Conservation (phyloP, 371 early-diverging fungal species). For the Conidiobolus incongruus region DNA sequence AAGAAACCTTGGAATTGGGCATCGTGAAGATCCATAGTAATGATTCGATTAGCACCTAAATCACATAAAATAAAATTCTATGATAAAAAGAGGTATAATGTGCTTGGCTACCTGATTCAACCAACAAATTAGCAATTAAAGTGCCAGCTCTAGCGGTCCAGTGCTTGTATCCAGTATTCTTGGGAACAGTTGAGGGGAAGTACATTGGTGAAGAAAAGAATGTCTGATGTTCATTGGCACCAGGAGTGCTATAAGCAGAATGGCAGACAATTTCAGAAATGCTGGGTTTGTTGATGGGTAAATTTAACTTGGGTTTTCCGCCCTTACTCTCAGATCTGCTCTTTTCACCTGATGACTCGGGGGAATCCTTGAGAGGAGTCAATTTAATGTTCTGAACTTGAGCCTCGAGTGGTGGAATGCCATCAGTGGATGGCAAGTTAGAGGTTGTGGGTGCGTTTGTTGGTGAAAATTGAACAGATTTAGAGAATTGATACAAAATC, state of each 20-base stretch:
- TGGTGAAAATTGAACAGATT: too few relatives aligned
- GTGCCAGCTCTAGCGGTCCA: slow-evolving; percentile 83
- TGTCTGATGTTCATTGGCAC: not conserved
- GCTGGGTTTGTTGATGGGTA: not conserved
- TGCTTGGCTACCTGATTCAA: slow-evolving; percentile 36
- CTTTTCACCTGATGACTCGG: not conserved
- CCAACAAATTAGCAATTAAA: slow-evolving; percentile 67
- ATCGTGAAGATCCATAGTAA: slow-evolving; percentile 92
- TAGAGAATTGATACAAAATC: too few relatives aligned
- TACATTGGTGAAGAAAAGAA: too few relatives aligned
- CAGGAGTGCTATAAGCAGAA: not conserved
- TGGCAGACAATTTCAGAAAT: not conserved
- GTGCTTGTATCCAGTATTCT: slow-evolving; percentile 36
- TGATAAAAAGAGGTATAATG: too few relatives aligned
- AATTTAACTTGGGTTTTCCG: not conserved
- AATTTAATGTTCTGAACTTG: not conserved
- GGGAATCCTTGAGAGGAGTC: not conserved
- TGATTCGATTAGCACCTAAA: slow-evolving; percentile 72
- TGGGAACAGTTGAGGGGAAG: slow-evolving; percentile 5
- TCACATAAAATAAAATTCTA: not conserved
- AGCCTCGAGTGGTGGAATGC: not conserved
- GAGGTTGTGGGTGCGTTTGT: not conserved
- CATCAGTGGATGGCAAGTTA: not conserved
- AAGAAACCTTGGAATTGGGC: slow-evolving; percentile 93
- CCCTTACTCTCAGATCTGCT: not conserved